These are phyloP conservation scores for Populus trichocarpa DNA, from an alignment of 441 rosid species.

Conservation along the genomic window DNA sequence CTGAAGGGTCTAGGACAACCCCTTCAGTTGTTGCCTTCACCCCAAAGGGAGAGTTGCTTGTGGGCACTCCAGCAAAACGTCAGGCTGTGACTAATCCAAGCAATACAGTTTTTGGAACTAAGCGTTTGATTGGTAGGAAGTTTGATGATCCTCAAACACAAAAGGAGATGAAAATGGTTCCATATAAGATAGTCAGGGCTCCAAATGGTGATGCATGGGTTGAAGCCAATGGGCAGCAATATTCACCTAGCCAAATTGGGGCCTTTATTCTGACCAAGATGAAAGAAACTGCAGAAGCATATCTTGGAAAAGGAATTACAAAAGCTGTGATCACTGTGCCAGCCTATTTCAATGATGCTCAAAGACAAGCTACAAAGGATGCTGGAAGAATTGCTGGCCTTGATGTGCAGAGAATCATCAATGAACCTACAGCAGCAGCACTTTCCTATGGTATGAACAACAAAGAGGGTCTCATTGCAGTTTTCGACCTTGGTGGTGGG, in stretches of 20 bases:
- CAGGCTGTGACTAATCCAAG: slow-evolving; percentile 84
- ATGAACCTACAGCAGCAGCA: slow-evolving; percentile 92
- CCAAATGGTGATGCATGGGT: slow-evolving; percentile 90
- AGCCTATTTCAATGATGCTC: slow-evolving; percentile 87
- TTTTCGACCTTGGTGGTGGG: too few relatives aligned
- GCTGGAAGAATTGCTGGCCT: slow-evolving; percentile 85
- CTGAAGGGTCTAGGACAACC: slow-evolving; percentile 33
- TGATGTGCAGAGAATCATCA: slow-evolving; percentile 79
- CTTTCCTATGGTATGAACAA: slow-evolving; percentile 87
- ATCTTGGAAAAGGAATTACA: slow-evolving; percentile 56
- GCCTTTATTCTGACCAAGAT: slow-evolving; percentile 30
- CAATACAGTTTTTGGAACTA: slow-evolving; percentile 69
- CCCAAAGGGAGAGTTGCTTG: slow-evolving; percentile 63
- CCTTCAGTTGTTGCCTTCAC: slow-evolving; percentile 75
- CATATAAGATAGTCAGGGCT: slow-evolving; percentile 71
- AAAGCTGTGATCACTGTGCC: slow-evolving; percentile 81
- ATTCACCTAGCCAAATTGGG: slow-evolving; percentile 80
- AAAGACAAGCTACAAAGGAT: slow-evolving; percentile 89
- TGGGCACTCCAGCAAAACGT: slow-evolving; percentile 83
- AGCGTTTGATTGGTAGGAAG: slow-evolving; percentile 70
- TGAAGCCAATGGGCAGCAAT: slow-evolving; percentile 72
- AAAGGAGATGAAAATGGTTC: slow-evolving; percentile 87
- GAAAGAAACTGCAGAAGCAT: slow-evolving; percentile 82
- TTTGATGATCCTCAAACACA: slow-evolving; percentile 71
- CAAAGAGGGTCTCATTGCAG: slow-evolving; percentile 86